Percentiles rank a stretch among this genome's conserved stretches.
These are phyloP conservation scores for Phycomyces nitens DNA, from an alignment of 192 early-diverging fungal genomes.

Conservation along the genomic window DNA sequence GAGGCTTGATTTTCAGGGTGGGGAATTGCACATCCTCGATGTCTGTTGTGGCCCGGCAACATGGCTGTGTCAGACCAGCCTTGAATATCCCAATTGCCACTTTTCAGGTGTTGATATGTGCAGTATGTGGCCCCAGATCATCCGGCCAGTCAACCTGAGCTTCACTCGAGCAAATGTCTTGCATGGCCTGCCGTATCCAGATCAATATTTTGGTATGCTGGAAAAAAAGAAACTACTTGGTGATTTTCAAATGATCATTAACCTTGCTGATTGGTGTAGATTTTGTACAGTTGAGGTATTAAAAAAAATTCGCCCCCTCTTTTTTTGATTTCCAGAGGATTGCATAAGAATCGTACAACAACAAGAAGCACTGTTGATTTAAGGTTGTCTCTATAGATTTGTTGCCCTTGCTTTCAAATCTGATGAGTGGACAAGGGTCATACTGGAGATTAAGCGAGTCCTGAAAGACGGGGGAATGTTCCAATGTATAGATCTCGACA, in stretches of 20 bases:
- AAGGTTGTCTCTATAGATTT: slow-evolving; percentile 6
- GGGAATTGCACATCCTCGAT: slow-evolving; percentile 21
- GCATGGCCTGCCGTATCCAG: slow-evolving; percentile 24
- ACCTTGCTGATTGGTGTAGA: slow-evolving; percentile 14
- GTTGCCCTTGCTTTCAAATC: slow-evolving; percentile 25
- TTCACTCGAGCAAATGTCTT: slow-evolving; percentile 26
- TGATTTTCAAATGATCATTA: not conserved
- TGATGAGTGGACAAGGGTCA: slow-evolving; percentile 23
- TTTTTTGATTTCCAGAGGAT: too few relatives aligned
- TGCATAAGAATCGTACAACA: too few relatives aligned
- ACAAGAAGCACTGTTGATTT: too few relatives aligned
- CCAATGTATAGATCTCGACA: slow-evolving; percentile 27
- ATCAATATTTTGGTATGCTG: slow-evolving; percentile 25
- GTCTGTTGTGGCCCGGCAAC: slow-evolving; percentile 27
- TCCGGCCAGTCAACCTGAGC: slow-evolving; percentile 23
- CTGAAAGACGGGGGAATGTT: slow-evolving; percentile 25
- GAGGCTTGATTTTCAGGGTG: slow-evolving; percentile 17
- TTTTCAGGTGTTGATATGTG: slow-evolving; percentile 28
- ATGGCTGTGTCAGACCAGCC: slow-evolving; percentile 27
- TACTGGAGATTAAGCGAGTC: slow-evolving; percentile 22
- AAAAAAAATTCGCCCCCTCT: too few relatives aligned
- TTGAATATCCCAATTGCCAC: slow-evolving; percentile 25
- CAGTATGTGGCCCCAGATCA: slow-evolving; percentile 24
- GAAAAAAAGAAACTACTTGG: slow-evolving; percentile 3
- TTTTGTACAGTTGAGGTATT: slow-evolving; percentile 27